phyloP scores from a whole-genome alignment of 495 filamentous ascomycete species.

The Neurospora africana region DNA sequence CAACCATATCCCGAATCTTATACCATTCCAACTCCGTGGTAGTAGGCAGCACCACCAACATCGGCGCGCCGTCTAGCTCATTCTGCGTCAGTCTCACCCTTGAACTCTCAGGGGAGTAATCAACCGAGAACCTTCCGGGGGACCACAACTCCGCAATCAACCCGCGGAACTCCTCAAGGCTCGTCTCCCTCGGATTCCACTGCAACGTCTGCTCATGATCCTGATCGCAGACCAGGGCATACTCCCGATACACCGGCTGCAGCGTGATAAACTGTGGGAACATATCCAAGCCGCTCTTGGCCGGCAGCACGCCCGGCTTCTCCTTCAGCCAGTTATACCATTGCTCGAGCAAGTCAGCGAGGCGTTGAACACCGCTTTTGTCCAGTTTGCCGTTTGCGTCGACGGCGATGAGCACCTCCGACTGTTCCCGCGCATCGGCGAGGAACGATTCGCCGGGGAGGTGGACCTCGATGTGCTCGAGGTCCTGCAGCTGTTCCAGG shows the following conservation, averaged over 20 bases:
- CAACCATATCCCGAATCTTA: slow-evolving; percentile 6
- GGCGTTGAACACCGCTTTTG: neutral
- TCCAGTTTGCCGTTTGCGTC: neutral
- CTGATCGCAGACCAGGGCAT: slow-evolving; percentile 1
- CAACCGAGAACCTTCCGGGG: neutral
- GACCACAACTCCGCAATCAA: neutral
- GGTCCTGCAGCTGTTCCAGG: neutral
- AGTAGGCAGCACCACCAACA: slow-evolving; percentile 5
- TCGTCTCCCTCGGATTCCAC: neutral
- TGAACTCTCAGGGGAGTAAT: neutral
- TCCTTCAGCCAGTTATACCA: neutral
- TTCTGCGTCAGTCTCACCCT: neutral
- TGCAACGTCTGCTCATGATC: neutral
- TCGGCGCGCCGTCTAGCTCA: neutral
- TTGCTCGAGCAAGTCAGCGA: neutral
- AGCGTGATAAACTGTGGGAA: slow-evolving; percentile 12
- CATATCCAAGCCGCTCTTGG: neutral
- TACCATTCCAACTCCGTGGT: slow-evolving; percentile 13
- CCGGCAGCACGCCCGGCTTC: neutral
- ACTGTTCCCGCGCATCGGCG: neutral
- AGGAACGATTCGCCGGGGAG: slow-evolving; percentile 7
- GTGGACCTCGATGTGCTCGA: slow-evolving; percentile 4
- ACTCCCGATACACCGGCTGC: slow-evolving; percentile 11
- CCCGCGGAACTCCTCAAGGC: neutral
- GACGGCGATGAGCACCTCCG: neutral